phyloP scores from a whole-genome alignment of 441 rosid genomes.

The Brassica balearica region DNA sequence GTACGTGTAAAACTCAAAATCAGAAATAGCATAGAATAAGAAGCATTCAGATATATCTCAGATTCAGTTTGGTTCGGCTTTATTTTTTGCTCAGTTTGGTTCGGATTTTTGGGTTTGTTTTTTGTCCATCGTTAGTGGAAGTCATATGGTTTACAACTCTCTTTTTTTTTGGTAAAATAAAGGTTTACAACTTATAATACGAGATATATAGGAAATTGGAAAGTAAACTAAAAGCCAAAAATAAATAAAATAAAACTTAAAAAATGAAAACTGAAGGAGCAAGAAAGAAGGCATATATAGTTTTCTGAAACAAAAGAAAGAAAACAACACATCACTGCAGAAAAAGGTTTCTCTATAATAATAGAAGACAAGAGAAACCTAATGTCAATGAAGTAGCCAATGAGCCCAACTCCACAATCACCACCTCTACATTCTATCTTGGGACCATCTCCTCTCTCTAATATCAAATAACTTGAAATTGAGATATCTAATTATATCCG shows the following conservation, averaged over 20 bases:
- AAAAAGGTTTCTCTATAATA: slow-evolving; percentile 37
- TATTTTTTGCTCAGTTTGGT: too few species aligned
- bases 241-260: too few species aligned
- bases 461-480: too few species aligned
- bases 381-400: slow-evolving; percentile 46
- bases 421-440: slow-evolving; percentile 37
- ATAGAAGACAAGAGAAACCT: slow-evolving; percentile 43
- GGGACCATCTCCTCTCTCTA: slow-evolving; percentile 40
- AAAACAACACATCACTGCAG: slow-evolving; percentile 46
- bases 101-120: too few species aligned
- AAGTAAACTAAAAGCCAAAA: too few species aligned
- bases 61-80: too few species aligned
- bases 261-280: neutral
- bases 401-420: slow-evolving; percentile 42
- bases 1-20: too few species aligned
- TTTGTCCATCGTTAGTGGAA: neutral
- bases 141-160: neutral
- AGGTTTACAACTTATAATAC: neutral
- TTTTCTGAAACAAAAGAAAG: slow-evolving; percentile 41
- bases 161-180: too few species aligned
- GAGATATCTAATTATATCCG: too few species aligned
- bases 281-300: slow-evolving; percentile 17
- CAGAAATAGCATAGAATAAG: too few species aligned
- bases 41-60: too few species aligned
- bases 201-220: slow-evolving; percentile 16